A percentile compares a stretch with the other conserved stretches of the same genome.
phyloP scores from a whole-genome alignment of 2,329 filamentous ascomycete species.

The Fusarium incarnatum region DNA sequence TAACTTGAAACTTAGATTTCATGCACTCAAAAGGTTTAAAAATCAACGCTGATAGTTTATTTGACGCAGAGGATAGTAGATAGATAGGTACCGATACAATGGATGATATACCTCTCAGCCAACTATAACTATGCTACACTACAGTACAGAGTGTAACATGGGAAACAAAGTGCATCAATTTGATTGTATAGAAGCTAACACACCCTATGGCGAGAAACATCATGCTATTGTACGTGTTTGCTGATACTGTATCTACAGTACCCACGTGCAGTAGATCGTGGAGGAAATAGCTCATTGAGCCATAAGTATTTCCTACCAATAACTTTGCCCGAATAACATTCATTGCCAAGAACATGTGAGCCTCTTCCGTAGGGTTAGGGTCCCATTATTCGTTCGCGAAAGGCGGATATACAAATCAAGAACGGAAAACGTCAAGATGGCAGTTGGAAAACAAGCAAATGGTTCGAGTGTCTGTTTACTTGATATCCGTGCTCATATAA shows the following conservation, averaged over 20 bases:
- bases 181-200: background rate
- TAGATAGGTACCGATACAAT: background rate
- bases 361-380: conserved; percentile 23
- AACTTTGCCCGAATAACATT: conserved; percentile 20
- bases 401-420: background rate
- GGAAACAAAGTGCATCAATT: background rate
- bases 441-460: background rate
- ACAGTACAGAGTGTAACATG: background rate
- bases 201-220: background rate
- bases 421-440: background rate
- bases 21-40: conserved; percentile 4
- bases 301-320: conserved; percentile 33
- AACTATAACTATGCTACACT: background rate
- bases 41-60: background rate
- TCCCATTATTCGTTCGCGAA: conserved; percentile 15
- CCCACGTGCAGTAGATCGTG: conserved; percentile 11
- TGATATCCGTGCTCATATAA: background rate
- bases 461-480: background rate
- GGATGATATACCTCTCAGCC: background rate
- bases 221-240: background rate
- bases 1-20: conserved; percentile 25
- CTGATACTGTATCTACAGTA: background rate
- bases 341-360: conserved; percentile 25
- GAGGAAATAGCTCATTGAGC: conserved; percentile 1
- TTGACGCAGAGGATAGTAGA: background rate